phyloP scores from a whole-genome alignment of 2,329 filamentous ascomycete genomes.

The Clarireedia sp. region DNA sequence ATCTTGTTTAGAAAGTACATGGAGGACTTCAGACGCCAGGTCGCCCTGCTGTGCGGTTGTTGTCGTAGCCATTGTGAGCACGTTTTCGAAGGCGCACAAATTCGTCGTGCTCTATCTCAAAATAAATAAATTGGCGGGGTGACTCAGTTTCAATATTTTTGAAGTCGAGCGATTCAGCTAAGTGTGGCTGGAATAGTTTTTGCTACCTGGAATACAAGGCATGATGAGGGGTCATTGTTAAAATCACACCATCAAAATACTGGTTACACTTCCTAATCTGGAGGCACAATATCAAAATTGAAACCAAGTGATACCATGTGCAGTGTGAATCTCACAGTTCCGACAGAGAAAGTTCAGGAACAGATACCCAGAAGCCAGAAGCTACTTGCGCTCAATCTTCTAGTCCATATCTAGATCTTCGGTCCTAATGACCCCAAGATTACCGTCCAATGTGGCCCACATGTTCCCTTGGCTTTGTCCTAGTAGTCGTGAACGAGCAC shows the following conservation, averaged over 20 bases:
- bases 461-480: constrained; percentile 16
- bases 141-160: constrained; percentile 10
- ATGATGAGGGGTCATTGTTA: constrained; percentile 1
- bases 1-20: constrained; percentile 54
- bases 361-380: background rate
- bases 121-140: background rate
- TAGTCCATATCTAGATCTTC: constrained; percentile 7
- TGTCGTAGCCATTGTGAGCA: constrained; percentile 37
- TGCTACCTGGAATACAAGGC: constrained; percentile 1
- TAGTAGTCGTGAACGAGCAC: background rate
- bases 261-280: background rate
- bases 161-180: background rate
- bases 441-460: constrained; percentile 27
- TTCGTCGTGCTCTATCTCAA: background rate
- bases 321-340: background rate
- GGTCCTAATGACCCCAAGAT: constrained; percentile 25
- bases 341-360: background rate
- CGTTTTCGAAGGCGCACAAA: background rate
- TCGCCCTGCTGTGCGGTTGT: constrained; percentile 38
- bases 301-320: no score
- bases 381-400: background rate
- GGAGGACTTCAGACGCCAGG: constrained; percentile 56
- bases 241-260: background rate
- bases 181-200: background rate
- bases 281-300: no score